phyloP scores from a whole-genome alignment of 176 grass and related monocot genomes.

The Zoysia japonica region DNA sequence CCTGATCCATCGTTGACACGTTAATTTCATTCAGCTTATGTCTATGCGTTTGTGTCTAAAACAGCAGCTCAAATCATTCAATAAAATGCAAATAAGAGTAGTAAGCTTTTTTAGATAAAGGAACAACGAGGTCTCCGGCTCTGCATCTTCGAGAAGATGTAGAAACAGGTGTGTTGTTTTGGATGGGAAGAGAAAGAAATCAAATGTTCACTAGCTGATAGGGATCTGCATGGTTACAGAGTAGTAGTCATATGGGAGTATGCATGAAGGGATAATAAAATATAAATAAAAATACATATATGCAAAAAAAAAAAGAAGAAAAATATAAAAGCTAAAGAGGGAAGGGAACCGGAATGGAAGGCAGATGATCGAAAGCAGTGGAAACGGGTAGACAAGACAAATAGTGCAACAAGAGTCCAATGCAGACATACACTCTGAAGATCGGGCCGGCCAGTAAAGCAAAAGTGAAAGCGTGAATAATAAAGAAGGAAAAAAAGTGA shows the following conservation, averaged over 20 bases:
- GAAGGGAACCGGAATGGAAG: neutral
- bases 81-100: too few species aligned
- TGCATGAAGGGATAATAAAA: too few species aligned
- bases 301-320: neutral
- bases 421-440: neutral
- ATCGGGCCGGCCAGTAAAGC: constrained; percentile 37
- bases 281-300: too few species aligned
- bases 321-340: neutral
- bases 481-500: constrained; percentile 37
- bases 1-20: neutral
- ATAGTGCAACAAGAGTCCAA: neutral
- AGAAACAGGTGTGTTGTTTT: too few species aligned
- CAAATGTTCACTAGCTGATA: too few species aligned
- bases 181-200: too few species aligned
- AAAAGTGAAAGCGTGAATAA: constrained; percentile 42
- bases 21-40: neutral
- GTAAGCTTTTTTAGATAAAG: too few species aligned
- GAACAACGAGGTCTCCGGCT: too few species aligned
- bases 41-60: neutral
- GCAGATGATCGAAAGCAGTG: neutral
- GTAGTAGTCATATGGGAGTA: too few species aligned
- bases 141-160: too few species aligned
- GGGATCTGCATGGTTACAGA: too few species aligned
- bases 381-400: neutral
- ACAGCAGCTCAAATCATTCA: too few species aligned